phyloP scores from a whole-genome alignment of 2,329 filamentous ascomycete genomes.

The Scleromitrula shiraiana region DNA sequence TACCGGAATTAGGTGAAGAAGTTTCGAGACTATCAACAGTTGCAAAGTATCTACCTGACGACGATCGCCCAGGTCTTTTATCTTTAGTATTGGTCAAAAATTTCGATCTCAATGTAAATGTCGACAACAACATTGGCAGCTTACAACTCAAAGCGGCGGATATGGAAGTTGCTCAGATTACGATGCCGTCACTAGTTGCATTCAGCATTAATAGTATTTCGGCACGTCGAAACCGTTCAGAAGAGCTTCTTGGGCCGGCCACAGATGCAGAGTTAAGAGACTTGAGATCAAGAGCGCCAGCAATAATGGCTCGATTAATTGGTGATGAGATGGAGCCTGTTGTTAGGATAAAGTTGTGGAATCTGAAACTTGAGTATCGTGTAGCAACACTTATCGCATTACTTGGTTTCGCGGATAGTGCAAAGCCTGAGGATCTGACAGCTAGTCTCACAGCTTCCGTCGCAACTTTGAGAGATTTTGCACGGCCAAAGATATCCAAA shows the following conservation, averaged over 20 bases:
- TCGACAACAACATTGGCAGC: constrained; percentile 62
- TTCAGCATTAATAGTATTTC: constrained; percentile 60
- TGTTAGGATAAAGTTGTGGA: constrained; percentile 79
- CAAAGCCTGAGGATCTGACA: constrained; percentile 65
- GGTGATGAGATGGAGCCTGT: constrained; percentile 91
- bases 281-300: constrained; percentile 40
- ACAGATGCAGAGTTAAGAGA: constrained; percentile 25
- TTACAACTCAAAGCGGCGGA: constrained; percentile 51
- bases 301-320: constrained; percentile 82
- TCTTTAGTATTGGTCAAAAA: constrained; percentile 62
- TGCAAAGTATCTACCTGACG: constrained; percentile 89
- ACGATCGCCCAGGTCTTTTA: constrained; percentile 83
- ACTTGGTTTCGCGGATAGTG: constrained; percentile 59
- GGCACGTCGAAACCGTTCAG: constrained; percentile 55
- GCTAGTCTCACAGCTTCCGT: constrained; percentile 71
- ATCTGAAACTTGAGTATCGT: constrained; percentile 80
- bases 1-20: constrained; percentile 70
- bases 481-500: constrained; percentile 36
- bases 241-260: constrained; percentile 60
- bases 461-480: constrained; percentile 62
- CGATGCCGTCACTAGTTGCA: constrained; percentile 73
- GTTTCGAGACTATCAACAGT: constrained; percentile 76
- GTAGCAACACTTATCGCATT: constrained; percentile 77
- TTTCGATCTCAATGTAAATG: constrained; percentile 50
- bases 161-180: constrained; percentile 71